These are phyloP conservation scores for Aspergillus jensenii DNA, from an alignment of 2,329 filamentous ascomycete genomes.

Conservation along the genomic window DNA sequence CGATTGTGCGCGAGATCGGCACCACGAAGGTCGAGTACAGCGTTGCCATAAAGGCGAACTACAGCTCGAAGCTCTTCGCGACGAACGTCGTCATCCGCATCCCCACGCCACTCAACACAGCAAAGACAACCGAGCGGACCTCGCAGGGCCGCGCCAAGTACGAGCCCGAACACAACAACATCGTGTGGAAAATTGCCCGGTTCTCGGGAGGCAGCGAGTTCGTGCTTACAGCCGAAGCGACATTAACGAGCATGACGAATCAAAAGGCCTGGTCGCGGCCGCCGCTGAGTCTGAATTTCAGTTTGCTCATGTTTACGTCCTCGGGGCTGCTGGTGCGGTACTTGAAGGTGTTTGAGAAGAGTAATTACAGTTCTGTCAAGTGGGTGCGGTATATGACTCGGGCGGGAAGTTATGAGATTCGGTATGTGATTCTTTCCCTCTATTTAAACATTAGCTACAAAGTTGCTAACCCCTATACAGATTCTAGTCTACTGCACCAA, in stretches of 20 bases:
- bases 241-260: conserved; percentile 94
- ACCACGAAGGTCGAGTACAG: conserved; percentile 98
- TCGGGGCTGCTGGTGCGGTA: conserved; percentile 90
- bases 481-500: conserved; percentile 16
- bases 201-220: conserved; percentile 98
- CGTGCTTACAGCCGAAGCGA: conserved; percentile 89
- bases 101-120: conserved; percentile 94
- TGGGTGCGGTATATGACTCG: conserved; percentile 99
- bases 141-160: conserved; percentile 98
- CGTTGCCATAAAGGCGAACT: conserved; percentile 96
- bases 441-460: background rate
- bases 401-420: conserved; percentile 95
- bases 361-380: conserved; percentile 97
- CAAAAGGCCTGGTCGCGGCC: conserved; percentile 96
- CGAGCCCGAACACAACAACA: conserved; percentile 95
- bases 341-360: conserved; percentile 98
- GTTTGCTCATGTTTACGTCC: conserved; percentile 96
- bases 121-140: conserved; percentile 86
- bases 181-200: conserved; percentile 98
- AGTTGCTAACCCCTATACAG: conserved; percentile 11
- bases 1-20: conserved; percentile 95
- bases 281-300: conserved; percentile 88
- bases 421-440: conserved; percentile 51
- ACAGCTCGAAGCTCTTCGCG: conserved; percentile 91
- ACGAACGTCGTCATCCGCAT: conserved; percentile 95